Percentiles rank a stretch among this genome's conserved stretches.
phyloP scores from a whole-genome alignment of 1,139 yeast species.

The Saccharomyces uvarum region DNA sequence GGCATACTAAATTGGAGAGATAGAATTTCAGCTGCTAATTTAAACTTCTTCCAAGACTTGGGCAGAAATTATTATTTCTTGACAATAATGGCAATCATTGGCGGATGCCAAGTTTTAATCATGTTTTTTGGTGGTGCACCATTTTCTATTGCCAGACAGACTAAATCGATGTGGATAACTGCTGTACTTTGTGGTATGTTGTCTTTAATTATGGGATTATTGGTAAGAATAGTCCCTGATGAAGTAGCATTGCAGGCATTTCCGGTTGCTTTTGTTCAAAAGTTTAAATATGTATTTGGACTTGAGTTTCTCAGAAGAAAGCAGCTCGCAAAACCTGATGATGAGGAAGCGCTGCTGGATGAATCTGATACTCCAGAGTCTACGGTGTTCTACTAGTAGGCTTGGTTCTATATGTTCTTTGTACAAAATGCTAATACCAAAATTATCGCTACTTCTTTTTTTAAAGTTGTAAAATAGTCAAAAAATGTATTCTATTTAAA shows the following conservation, averaged over 20 bases:
- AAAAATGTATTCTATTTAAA: neutral
- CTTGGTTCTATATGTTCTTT: neutral
- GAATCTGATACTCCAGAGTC: slow-evolving; percentile 6
- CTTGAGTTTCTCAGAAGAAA: slow-evolving; percentile 38
- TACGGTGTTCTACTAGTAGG: slow-evolving; percentile 7
- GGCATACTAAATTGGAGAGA: slow-evolving; percentile 50
- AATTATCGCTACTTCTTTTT: neutral
- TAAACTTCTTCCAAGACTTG: slow-evolving; percentile 77
- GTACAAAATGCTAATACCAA: neutral
- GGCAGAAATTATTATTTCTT: slow-evolving; percentile 78
- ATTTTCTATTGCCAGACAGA: slow-evolving; percentile 69
- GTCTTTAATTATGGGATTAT: slow-evolving; percentile 71
- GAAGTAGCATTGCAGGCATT: slow-evolving; percentile 59
- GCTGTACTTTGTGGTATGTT: slow-evolving; percentile 77
- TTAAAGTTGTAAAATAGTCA: neutral
- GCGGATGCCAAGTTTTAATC: slow-evolving; percentile 75
- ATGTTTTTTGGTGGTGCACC: slow-evolving; percentile 98
- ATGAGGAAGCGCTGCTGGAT: slow-evolving; percentile 15
- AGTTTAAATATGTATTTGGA: slow-evolving; percentile 41
- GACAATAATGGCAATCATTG: slow-evolving; percentile 62
- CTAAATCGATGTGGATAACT: slow-evolving; percentile 83
- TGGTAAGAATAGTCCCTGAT: slow-evolving; percentile 79
- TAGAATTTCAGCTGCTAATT: slow-evolving; percentile 51
- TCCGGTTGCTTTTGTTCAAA: slow-evolving; percentile 54
- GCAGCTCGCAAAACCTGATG: slow-evolving; percentile 11